Evolutionary conservation across 768 basidiomycete genomes (phyloP).

Genomic region (Goffeauzyma gilvescens): DNA sequence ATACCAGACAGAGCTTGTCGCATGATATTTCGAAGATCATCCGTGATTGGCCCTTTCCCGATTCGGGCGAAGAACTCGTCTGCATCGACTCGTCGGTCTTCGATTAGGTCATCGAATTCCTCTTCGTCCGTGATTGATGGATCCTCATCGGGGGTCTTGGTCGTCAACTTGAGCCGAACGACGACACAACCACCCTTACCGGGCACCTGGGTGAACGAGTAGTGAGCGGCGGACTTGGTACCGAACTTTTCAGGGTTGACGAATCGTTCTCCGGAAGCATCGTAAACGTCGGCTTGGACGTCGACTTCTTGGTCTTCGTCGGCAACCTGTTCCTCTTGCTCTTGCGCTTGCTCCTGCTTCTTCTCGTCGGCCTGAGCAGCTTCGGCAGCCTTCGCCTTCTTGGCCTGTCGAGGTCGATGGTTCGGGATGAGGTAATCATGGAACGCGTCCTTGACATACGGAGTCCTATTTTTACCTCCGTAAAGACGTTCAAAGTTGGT

Average conservation of each 20-base stretch:
- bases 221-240: constrained; percentile 87
- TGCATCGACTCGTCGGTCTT: constrained; percentile 77
- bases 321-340: constrained; percentile 37
- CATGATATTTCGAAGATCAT: constrained; percentile 90
- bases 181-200: constrained; percentile 83
- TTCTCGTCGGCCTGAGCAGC: constrained; percentile 5
- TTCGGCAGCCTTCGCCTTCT: constrained; percentile 7
- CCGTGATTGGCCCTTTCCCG: constrained; percentile 63
- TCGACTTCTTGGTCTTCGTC: constrained; percentile 33
- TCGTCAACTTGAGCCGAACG: constrained; percentile 80
- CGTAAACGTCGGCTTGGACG: constrained; percentile 28
- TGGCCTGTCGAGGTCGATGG: constrained; percentile 44
- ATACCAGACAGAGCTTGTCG: constrained; percentile 88
- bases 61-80: constrained; percentile 85
- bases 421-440: constrained; percentile 86
- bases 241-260: constrained; percentile 73
- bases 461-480: constrained; percentile 60
- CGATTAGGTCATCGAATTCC: constrained; percentile 68
- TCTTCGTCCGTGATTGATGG: constrained; percentile 68
- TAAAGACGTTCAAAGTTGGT: constrained; percentile 87
- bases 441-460: constrained; percentile 89
- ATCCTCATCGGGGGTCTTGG: constrained; percentile 53
- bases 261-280: constrained; percentile 36
- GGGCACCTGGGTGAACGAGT: constrained; percentile 67
- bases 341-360: too few species aligned